phyloP scores from a whole-genome alignment of 768 basidiomycete genomes.

The Lactifluus subvellereus region DNA sequence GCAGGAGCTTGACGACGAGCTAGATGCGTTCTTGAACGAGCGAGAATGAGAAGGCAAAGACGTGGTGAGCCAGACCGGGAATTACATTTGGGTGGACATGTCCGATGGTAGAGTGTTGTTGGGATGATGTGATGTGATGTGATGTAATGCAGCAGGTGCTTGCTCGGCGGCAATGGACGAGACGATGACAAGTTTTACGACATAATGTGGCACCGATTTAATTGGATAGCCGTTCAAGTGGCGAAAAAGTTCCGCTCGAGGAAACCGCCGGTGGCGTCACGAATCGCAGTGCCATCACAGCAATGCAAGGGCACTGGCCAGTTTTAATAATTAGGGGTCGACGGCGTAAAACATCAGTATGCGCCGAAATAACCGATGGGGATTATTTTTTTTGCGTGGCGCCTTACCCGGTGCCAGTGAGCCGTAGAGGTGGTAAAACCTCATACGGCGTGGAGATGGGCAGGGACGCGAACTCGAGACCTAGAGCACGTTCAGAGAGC shows the following conservation, averaged over 20 bases:
- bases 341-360: neutral
- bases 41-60: constrained; percentile 7
- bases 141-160: neutral
- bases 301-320: neutral
- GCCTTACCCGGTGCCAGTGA: neutral
- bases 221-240: neutral
- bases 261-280: neutral
- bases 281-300: neutral
- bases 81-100: neutral
- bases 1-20: constrained; percentile 76
- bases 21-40: constrained; percentile 69
- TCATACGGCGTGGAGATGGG: neutral
- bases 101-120: neutral
- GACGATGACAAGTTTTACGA: neutral
- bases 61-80: neutral
- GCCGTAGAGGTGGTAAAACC: neutral
- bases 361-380: neutral
- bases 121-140: constrained; percentile 8
- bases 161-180: constrained; percentile 8
- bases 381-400: neutral
- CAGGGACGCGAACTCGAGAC: constrained; percentile 3
- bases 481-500: neutral
- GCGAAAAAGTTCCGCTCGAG: constrained; percentile 3
- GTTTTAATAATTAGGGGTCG: neutral
- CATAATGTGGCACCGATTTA: neutral